Evolutionary conservation across 179 eudicot genomes (phyloP).

Genomic region (Gypsophila paniculata): DNA sequence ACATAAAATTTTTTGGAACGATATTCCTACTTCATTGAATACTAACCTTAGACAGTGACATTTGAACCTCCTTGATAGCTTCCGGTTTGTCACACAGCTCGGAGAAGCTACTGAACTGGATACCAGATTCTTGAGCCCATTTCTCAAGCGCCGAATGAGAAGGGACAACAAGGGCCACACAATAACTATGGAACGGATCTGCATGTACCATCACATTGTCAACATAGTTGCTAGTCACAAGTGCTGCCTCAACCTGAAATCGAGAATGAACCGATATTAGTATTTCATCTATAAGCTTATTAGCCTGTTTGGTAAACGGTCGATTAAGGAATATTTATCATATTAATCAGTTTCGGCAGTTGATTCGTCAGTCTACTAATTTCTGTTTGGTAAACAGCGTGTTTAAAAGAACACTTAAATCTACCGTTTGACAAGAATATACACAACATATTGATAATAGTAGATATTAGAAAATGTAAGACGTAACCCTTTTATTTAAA

Average conservation of each 20-base stretch:
- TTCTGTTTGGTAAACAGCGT: no score
- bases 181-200: slow-evolving; percentile 74
- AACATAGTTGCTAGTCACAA: slow-evolving; percentile 54
- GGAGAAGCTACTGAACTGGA: slow-evolving; percentile 47
- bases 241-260: slow-evolving; percentile 80
- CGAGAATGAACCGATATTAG: neutral
- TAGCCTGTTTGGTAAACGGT: no score
- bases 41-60: slow-evolving; percentile 73
- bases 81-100: slow-evolving; percentile 68
- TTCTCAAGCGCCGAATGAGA: slow-evolving; percentile 56
- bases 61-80: slow-evolving; percentile 70
- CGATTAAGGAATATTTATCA: no score
- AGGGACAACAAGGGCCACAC: slow-evolving; percentile 82
- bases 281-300: neutral
- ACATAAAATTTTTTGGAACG: neutral
- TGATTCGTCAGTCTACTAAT: no score
- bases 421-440: no score
- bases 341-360: no score
- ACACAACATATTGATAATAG: no score
- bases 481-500: no score
- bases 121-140: slow-evolving; percentile 71
- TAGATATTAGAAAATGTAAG: no score
- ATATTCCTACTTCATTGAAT: neutral
- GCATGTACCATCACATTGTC: slow-evolving; percentile 77
- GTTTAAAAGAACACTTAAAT: no score